phyloP scores from a whole-genome alignment of 345 rosid genomes.

The Carallia pectinifolia region DNA sequence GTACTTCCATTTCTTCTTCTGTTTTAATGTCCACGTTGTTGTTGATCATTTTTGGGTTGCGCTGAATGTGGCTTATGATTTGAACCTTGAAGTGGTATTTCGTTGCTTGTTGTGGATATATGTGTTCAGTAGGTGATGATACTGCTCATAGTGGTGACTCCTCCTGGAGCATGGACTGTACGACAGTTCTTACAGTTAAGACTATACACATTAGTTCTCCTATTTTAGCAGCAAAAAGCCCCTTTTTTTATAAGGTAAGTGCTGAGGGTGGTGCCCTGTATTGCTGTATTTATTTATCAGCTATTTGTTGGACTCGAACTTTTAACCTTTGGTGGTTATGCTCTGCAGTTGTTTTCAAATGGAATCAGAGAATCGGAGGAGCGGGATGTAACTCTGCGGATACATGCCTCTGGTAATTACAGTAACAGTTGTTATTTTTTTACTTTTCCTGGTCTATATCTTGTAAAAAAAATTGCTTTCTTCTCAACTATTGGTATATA shows the following conservation, averaged over 20 bases:
- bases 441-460: background rate
- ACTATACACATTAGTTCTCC: conserved; percentile 71
- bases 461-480: background rate
- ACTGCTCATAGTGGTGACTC: conserved; percentile 26
- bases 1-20: conserved; percentile 19
- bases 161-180: conserved; percentile 38
- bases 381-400: conserved; percentile 58
- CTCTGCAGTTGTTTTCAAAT: conserved; percentile 66
- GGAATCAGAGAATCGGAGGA: conserved; percentile 76
- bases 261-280: conserved; percentile 2
- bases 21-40: background rate
- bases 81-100: background rate
- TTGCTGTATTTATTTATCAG: conserved; percentile 4
- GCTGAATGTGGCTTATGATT: background rate
- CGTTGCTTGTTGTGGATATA: background rate
- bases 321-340: background rate
- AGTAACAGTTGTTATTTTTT: background rate
- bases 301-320: background rate
- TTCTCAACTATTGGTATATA: background rate
- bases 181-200: conserved; percentile 45
- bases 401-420: conserved; percentile 67
- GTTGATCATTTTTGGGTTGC: background rate
- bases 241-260: conserved; percentile 71
- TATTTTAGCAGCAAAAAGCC: conserved; percentile 76
- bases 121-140: conserved; percentile 40